Conservation (phyloP, 1,284 basidiomycete genomes). For the Inonotus obliquus region DNA sequence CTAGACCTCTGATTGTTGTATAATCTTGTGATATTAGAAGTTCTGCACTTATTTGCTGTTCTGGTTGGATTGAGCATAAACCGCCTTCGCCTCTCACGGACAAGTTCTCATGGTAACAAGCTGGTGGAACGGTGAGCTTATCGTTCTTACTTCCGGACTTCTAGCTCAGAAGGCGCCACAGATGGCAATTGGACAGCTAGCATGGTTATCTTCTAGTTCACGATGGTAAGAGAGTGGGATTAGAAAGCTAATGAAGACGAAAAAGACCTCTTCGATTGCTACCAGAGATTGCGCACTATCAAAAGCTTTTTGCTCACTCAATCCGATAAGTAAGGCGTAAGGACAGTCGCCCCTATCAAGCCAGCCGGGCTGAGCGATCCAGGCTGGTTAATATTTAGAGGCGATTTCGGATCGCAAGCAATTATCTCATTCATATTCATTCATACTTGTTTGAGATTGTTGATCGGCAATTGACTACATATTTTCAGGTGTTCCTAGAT, state of each 20-base stretch:
- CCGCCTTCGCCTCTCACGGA: too few species aligned
- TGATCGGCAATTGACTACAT: background rate
- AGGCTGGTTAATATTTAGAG: too few species aligned
- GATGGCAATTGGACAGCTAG: background rate
- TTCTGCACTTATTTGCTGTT: background rate
- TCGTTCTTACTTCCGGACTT: background rate
- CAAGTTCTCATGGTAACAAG: too few species aligned
- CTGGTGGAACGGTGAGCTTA: too few species aligned
- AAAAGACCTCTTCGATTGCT: background rate
- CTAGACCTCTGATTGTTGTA: background rate
- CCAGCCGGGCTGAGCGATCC: too few species aligned
- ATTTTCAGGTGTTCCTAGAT: background rate
- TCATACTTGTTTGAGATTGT: background rate
- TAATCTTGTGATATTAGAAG: background rate
- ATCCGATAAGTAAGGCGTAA: too few species aligned
- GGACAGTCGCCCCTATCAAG: background rate
- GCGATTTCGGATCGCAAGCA: too few species aligned
- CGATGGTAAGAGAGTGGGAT: background rate
- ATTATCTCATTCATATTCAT: background rate
- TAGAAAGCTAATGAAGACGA: background rate
- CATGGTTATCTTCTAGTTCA: background rate
- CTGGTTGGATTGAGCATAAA: background rate
- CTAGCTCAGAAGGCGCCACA: background rate
- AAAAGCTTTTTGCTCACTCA: too few species aligned
- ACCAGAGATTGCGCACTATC: background rate